Evolutionary conservation across 2,329 filamentous ascomycete species (phyloP).

Genomic region (Rhynchosporium agropyri): DNA sequence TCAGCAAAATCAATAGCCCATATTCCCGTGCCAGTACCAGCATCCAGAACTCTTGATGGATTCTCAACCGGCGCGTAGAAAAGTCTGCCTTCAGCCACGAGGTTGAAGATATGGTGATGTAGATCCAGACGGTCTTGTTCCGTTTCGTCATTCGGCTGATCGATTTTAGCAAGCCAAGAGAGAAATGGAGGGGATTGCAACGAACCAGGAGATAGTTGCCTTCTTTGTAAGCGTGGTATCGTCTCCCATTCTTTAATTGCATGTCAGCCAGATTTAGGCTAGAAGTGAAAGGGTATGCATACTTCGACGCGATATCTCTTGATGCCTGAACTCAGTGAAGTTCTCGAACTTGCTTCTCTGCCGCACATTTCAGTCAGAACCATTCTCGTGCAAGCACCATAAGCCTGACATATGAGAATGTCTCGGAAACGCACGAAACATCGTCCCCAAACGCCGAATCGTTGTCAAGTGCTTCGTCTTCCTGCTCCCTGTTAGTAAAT

Average conservation of each 20-base stretch:
- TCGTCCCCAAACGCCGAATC: constrained; percentile 23
- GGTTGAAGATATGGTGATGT: constrained; percentile 36
- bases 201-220: constrained; percentile 33
- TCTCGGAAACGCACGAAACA: background rate
- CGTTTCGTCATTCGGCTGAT: constrained; percentile 34
- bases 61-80: constrained; percentile 35
- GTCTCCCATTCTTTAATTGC: constrained; percentile 29
- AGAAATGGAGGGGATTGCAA: background rate
- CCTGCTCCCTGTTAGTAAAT: background rate
- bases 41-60: constrained; percentile 36
- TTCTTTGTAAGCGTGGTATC: constrained; percentile 34
- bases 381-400: too few species aligned
- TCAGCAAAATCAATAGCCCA: constrained; percentile 32
- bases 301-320: constrained; percentile 22
- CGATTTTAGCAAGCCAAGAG: background rate
- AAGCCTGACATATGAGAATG: background rate
- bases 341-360: constrained; percentile 23
- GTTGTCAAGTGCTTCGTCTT: constrained; percentile 19
- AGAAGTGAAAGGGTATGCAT: background rate
- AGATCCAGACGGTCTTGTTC: constrained; percentile 39
- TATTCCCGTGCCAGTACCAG: constrained; percentile 32
- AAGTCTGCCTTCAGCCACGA: constrained; percentile 33
- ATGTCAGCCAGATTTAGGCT: background rate
- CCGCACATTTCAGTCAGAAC: background rate
- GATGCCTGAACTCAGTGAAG: constrained; percentile 26